These are phyloP conservation scores for Coemansia sp. DNA, from an alignment of 192 early-diverging fungal genomes.

Conservation along the genomic window DNA sequence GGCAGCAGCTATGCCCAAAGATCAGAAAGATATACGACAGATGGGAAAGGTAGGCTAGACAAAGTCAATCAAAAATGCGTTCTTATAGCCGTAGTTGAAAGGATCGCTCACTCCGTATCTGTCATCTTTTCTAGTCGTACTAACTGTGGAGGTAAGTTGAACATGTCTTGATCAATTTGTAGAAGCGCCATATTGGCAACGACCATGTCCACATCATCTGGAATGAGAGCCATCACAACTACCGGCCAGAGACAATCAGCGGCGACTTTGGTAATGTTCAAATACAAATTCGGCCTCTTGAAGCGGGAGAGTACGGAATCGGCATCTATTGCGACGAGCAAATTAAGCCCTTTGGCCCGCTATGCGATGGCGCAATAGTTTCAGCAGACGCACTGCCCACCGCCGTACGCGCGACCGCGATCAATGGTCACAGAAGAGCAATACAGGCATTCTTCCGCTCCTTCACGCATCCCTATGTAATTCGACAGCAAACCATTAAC, in stretches of 20 bases:
- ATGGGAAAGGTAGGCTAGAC: slow-evolving; percentile 80
- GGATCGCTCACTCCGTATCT: not conserved
- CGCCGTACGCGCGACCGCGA: slow-evolving; percentile 82
- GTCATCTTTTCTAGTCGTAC: not conserved
- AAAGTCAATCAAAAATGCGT: not conserved
- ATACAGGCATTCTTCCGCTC: slow-evolving; percentile 36
- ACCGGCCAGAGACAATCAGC: slow-evolving; percentile 86
- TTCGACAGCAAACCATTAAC: slow-evolving; percentile 46
- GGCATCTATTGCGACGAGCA: slow-evolving; percentile 64
- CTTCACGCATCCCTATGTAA: slow-evolving; percentile 36
- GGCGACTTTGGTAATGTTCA: slow-evolving; percentile 98
- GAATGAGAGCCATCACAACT: slow-evolving; percentile 93
- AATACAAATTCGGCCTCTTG: slow-evolving; percentile 85
- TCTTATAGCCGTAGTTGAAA: not conserved
- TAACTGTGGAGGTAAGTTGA: not conserved
- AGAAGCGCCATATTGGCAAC: slow-evolving; percentile 99
- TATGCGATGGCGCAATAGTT: slow-evolving; percentile 80
- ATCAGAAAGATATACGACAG: slow-evolving; percentile 79
- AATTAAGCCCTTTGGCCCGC: slow-evolving; percentile 85
- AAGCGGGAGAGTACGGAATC: slow-evolving; percentile 63
- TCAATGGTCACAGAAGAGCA: slow-evolving; percentile 63
- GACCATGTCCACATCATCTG: slow-evolving; percentile 98
- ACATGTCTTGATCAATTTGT: not conserved
- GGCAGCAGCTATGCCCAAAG: slow-evolving; percentile 83
- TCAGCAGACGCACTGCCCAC: slow-evolving; percentile 73